Evolutionary conservation across 176 grass and related monocot genomes (phyloP).

Genomic region (Aegilops bicornis): DNA sequence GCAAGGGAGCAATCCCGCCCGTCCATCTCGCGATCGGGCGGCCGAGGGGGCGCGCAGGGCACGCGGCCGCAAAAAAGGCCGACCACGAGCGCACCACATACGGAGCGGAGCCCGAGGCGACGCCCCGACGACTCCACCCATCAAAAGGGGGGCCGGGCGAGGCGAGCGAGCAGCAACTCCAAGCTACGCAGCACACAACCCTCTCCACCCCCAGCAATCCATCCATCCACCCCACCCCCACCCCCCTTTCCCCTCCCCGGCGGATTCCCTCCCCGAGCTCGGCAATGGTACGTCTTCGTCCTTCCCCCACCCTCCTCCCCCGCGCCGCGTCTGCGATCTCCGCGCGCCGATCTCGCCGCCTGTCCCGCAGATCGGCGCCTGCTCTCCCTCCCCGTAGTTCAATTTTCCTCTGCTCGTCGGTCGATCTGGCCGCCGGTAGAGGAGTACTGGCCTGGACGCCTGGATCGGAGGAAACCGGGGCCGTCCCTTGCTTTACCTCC

Average conservation of each 20-base stretch:
- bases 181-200: not conserved
- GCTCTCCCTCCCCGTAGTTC: not conserved
- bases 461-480: no score
- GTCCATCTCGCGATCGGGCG: not conserved
- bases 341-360: not conserved
- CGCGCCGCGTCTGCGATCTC: not conserved
- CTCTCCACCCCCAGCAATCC: not conserved
- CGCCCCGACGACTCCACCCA: slow-evolving; percentile 39
- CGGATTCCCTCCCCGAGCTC: slow-evolving; percentile 16
- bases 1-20: not conserved
- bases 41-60: not conserved
- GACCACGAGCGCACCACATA: not conserved
- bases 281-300: slow-evolving; percentile 30
- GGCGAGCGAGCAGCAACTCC: not conserved
- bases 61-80: not conserved
- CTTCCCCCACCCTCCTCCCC: not conserved
- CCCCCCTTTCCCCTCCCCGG: not conserved
- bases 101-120: not conserved
- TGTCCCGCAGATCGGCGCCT: slow-evolving; percentile 2
- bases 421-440: not conserved
- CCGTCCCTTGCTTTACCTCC: no score
- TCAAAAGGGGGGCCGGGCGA: slow-evolving; percentile 19
- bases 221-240: not conserved
- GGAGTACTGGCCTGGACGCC: not conserved
- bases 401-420: not conserved